Evolutionary conservation across 805 yeast genomes (phyloP).

Genomic region (Cyberlindnera sargentensis): DNA sequence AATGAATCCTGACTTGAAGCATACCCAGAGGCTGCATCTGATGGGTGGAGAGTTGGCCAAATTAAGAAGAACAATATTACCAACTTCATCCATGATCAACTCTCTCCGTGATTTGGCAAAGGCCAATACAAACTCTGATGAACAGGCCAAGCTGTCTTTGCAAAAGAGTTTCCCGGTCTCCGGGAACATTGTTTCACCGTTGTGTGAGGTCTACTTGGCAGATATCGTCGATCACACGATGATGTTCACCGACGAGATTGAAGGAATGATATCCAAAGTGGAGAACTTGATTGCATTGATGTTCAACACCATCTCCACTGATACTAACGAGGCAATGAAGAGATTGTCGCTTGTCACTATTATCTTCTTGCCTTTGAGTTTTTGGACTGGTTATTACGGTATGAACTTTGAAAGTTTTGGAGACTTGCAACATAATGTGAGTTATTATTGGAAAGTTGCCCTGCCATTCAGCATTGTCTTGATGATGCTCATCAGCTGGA

Average conservation of each 20-base stretch:
- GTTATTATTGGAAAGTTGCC: slow-evolving; percentile 24
- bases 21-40: slow-evolving; percentile 46
- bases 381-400: slow-evolving; percentile 55
- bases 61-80: slow-evolving; percentile 39
- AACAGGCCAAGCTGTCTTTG: background rate
- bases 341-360: slow-evolving; percentile 50
- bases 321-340: slow-evolving; percentile 48
- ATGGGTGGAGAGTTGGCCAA: slow-evolving; percentile 46
- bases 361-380: slow-evolving; percentile 49
- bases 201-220: slow-evolving; percentile 40
- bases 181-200: slow-evolving; percentile 29
- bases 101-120: slow-evolving; percentile 36
- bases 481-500: slow-evolving; percentile 30
- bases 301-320: slow-evolving; percentile 51
- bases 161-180: background rate
- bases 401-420: slow-evolving; percentile 36
- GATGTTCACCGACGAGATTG: slow-evolving; percentile 45
- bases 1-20: slow-evolving; percentile 40
- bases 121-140: background rate
- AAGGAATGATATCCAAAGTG: slow-evolving; percentile 45
- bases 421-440: slow-evolving; percentile 26
- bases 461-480: slow-evolving; percentile 33
- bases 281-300: slow-evolving; percentile 44
- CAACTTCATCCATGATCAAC: slow-evolving; percentile 39
- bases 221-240: slow-evolving; percentile 53